phyloP scores from a whole-genome alignment of 148 eudicot genomes.

The Cornus controversa region DNA sequence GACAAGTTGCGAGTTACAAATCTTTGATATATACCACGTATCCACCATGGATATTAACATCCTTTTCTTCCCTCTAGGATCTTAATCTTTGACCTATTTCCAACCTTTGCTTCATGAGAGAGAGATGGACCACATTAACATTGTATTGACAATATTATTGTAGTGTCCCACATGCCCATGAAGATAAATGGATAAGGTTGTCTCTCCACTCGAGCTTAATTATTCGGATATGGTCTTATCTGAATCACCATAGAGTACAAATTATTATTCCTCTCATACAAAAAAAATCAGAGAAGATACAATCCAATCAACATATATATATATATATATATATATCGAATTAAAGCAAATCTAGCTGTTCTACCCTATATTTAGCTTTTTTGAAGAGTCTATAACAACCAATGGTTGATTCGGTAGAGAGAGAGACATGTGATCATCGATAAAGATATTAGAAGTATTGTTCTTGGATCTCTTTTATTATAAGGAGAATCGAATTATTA shows the following conservation, averaged over 20 bases:
- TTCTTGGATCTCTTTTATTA: too few species aligned
- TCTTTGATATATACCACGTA: neutral
- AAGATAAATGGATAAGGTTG: constrained; percentile 17
- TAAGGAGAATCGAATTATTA: too few species aligned
- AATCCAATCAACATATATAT: neutral
- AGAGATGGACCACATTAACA: neutral
- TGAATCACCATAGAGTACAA: neutral
- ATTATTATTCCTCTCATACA: neutral
- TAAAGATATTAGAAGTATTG: too few species aligned
- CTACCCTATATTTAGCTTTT: too few species aligned
- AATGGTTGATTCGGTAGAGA: too few species aligned
- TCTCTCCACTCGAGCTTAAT: constrained; percentile 7
- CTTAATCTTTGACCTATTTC: neutral
- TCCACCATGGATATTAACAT: neutral
- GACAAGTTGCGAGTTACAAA: neutral
- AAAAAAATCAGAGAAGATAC: neutral
- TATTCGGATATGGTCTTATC: constrained; percentile 27
- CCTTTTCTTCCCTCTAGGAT: neutral
- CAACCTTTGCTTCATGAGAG: neutral
- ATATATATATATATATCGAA: too few species aligned
- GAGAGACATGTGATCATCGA: too few species aligned
- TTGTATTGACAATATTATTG: neutral
- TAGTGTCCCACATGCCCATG: neutral
- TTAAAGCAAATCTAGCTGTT: too few species aligned
- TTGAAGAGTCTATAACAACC: too few species aligned